phyloP scores from a whole-genome alignment of 345 rosid species.

The Eucalyptus curtisii region DNA sequence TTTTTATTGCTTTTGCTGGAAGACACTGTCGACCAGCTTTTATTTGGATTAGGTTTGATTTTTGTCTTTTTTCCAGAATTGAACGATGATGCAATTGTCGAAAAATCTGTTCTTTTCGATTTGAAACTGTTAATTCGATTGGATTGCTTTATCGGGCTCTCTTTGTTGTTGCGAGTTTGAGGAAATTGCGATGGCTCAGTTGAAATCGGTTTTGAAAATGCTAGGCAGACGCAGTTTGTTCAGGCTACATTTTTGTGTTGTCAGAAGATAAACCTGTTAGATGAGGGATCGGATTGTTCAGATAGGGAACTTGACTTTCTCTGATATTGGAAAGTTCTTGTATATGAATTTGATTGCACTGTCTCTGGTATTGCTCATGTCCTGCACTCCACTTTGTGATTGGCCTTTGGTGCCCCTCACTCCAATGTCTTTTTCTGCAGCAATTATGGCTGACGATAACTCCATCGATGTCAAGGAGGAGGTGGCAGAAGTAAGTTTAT shows the following conservation, averaged over 20 bases:
- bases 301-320: neutral
- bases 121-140: neutral
- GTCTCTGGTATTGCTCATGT: neutral
- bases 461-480: conserved; percentile 34
- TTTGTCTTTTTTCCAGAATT: neutral
- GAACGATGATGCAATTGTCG: neutral
- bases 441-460: conserved; percentile 39
- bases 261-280: neutral
- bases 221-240: neutral
- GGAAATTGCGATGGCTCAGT: neutral
- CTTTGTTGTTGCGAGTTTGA: neutral
- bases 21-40: neutral
- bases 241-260: neutral
- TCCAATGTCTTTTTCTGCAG: neutral
- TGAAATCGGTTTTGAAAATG: neutral
- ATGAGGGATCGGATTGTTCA: neutral
- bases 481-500: conserved; percentile 29
- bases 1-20: neutral
- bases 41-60: neutral
- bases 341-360: neutral
- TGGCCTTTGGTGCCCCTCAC: neutral
- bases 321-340: neutral
- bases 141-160: neutral
- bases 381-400: neutral
- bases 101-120: neutral